These are phyloP conservation scores for Cryptococcus amylolentus DNA, from an alignment of 1,284 basidiomycete genomes.

Conservation along the genomic window DNA sequence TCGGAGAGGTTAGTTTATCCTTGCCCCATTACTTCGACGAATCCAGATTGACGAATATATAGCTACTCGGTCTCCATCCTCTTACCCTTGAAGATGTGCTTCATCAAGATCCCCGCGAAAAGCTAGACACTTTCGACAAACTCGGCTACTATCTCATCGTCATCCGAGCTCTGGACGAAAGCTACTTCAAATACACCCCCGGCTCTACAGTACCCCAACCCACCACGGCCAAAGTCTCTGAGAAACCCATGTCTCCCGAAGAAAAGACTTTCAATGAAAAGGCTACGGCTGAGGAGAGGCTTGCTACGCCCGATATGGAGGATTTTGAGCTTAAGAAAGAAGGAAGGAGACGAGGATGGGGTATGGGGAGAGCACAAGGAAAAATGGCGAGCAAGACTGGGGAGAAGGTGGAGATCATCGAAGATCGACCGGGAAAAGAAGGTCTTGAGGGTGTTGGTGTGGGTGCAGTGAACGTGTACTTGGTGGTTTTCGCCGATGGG, in stretches of 20 bases:
- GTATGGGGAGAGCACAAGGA: slow-evolving; percentile 35
- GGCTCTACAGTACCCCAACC: slow-evolving; percentile 16
- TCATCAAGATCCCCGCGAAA: slow-evolving; percentile 91
- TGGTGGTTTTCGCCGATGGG: slow-evolving; percentile 86
- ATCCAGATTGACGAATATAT: neutral
- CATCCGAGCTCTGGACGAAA: slow-evolving; percentile 75
- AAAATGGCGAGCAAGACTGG: slow-evolving; percentile 29
- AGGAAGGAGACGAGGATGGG: slow-evolving; percentile 33
- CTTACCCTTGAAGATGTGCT: slow-evolving; percentile 92
- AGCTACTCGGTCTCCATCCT: slow-evolving; percentile 86
- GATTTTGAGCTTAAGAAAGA: slow-evolving; percentile 22
- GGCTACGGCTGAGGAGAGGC: neutral
- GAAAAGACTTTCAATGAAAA: slow-evolving; percentile 3
- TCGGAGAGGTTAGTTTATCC: slow-evolving; percentile 66
- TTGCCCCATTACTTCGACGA: slow-evolving; percentile 1
- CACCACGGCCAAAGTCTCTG: neutral
- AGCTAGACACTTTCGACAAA: slow-evolving; percentile 81
- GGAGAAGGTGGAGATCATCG: slow-evolving; percentile 56
- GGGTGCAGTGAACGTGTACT: slow-evolving; percentile 79
- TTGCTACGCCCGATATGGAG: neutral
- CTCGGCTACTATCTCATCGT: slow-evolving; percentile 93
- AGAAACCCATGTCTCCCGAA: neutral
- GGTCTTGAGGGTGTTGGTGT: slow-evolving; percentile 61
- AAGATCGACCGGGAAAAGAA: slow-evolving; percentile 57
- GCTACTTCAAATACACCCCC: slow-evolving; percentile 57